Evolutionary conservation across 306 rosid genomes (phyloP).

Genomic region (Begonia masoniana): DNA sequence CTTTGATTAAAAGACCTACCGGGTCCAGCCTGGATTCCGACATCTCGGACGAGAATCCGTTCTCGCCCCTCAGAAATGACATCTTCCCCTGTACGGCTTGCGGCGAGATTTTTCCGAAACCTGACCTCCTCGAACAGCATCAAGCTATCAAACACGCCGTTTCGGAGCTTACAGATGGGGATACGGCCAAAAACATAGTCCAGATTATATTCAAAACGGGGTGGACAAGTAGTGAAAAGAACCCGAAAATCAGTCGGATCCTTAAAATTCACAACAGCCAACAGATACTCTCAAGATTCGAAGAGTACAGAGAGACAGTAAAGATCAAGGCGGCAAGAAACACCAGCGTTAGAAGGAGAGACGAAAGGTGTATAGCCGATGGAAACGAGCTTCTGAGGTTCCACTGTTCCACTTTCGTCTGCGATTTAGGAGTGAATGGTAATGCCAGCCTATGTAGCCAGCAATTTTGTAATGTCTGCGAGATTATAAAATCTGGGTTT

Average conservation of each 20-base stretch:
- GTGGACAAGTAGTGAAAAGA: conserved; percentile 38
- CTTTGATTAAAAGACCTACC: conserved; percentile 1
- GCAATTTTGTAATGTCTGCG: conserved; percentile 75
- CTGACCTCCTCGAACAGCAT: conserved; percentile 56
- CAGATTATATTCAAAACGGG: conserved; percentile 83
- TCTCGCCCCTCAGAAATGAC: conserved; percentile 82
- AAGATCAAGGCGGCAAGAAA: conserved; percentile 50
- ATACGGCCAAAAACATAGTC: conserved; percentile 82
- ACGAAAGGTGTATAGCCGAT: conserved; percentile 84
- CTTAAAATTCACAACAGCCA: conserved; percentile 87
- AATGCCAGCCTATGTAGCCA: conserved; percentile 55
- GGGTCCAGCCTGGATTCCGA: conserved; percentile 44
- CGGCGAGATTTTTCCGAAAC: conserved; percentile 82
- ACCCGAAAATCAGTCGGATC: conserved; percentile 39
- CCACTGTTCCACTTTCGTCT: conserved; percentile 74
- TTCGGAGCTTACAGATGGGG: conserved; percentile 57
- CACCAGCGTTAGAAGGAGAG: conserved; percentile 26
- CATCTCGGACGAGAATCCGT: conserved; percentile 31
- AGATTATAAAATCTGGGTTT: conserved; percentile 75
- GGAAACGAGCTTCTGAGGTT: conserved; percentile 90
- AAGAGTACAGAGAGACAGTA: conserved; percentile 68
- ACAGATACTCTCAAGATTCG: conserved; percentile 68
- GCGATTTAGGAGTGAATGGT: conserved; percentile 67
- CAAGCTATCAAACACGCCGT: conserved; percentile 64
- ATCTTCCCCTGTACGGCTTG: conserved; percentile 92